Evolutionary conservation across 2,329 filamentous ascomycete species (phyloP).

Genomic region (Diaporthe batatas): DNA sequence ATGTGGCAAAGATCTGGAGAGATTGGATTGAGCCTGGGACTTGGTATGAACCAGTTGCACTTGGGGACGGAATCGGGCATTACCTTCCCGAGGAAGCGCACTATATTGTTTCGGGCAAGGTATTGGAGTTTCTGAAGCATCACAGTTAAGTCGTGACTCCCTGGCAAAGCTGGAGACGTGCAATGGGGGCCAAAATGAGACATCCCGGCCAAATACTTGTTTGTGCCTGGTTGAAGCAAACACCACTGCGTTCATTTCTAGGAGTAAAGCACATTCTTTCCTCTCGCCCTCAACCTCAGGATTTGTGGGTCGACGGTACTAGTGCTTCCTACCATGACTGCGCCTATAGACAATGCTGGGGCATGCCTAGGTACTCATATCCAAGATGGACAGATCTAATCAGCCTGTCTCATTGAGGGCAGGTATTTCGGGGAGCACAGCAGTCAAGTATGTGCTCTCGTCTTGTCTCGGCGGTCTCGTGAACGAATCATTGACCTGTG

Average conservation of each 20-base stretch:
- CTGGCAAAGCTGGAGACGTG: not conserved
- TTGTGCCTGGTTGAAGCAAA: no score
- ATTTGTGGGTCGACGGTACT: not conserved
- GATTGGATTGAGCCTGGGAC: slow-evolving; percentile 56
- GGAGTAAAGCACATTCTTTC: no score
- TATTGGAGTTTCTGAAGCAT: slow-evolving; percentile 13
- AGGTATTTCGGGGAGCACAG: not conserved
- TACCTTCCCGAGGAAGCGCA: slow-evolving; percentile 46
- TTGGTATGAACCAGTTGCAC: slow-evolving; percentile 39
- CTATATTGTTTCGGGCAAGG: slow-evolving; percentile 42
- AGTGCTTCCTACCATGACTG: not conserved
- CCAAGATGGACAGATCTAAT: not conserved
- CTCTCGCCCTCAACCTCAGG: not conserved
- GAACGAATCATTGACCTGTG: not conserved
- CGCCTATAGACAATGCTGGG: no score
- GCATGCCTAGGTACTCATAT: not conserved
- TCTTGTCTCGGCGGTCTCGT: not conserved
- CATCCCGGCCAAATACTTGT: no score
- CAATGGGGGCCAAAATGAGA: no score
- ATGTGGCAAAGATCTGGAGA: slow-evolving; percentile 59
- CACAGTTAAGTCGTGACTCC: not conserved
- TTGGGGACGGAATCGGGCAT: slow-evolving; percentile 45
- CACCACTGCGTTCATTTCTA: no score
- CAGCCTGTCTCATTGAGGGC: not conserved
- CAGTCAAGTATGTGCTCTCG: not conserved